Conservation (phyloP, 768 basidiomycete species). For the Leucocoprinus leucothites region DNA sequence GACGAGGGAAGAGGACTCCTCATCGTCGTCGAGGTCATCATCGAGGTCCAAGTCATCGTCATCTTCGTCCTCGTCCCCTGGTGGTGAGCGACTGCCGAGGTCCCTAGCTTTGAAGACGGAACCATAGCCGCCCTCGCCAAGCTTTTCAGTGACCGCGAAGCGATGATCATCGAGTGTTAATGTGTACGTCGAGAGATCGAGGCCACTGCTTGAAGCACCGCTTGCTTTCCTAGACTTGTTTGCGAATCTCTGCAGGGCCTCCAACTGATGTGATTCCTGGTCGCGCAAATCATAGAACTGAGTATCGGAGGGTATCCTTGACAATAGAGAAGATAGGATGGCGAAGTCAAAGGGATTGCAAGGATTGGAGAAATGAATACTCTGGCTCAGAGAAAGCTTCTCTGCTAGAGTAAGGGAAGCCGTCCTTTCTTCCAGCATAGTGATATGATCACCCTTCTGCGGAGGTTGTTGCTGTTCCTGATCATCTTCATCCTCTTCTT, state of each 20-base stretch:
- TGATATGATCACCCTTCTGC: conserved; percentile 20
- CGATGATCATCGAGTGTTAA: conserved; percentile 60
- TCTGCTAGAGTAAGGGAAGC: conserved; percentile 66
- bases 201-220: conserved; percentile 30
- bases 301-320: conserved; percentile 55
- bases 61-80: conserved; percentile 50
- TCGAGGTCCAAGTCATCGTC: conserved; percentile 48
- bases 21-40: conserved; percentile 54
- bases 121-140: conserved; percentile 97
- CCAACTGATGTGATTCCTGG: conserved; percentile 56
- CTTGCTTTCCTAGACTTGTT: conserved; percentile 45
- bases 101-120: conserved; percentile 87
- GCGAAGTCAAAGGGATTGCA: conserved; percentile 81
- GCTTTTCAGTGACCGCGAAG: conserved; percentile 77
- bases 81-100: conserved; percentile 36
- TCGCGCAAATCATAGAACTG: conserved; percentile 59
- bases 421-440: conserved; percentile 53
- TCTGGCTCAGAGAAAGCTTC: conserved; percentile 55
- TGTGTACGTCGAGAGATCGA: conserved; percentile 38
- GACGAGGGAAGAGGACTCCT: conserved; percentile 53
- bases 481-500: conserved; percentile 24
- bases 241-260: conserved; percentile 70
- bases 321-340: conserved; percentile 62
- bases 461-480: conserved; percentile 19
- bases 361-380: conserved; percentile 78